A percentile compares a stretch with the other conserved stretches of the same genome.
Conservation (phyloP, 768 basidiomycete species). For the Tulasnella sp. region DNA sequence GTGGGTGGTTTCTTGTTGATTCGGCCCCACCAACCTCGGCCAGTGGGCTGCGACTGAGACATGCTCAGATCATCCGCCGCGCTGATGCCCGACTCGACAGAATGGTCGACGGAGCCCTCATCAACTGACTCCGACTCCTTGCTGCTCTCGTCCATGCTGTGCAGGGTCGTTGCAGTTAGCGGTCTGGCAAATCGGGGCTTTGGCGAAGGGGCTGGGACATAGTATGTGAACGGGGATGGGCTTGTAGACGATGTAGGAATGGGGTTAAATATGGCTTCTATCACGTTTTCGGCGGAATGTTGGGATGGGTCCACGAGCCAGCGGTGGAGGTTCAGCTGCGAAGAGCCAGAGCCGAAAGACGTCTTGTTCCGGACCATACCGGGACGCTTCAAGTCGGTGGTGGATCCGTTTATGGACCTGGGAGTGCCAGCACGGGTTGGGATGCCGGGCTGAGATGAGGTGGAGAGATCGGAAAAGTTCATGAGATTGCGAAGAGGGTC, state of each 20-base stretch:
- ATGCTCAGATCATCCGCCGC: background rate
- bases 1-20: background rate
- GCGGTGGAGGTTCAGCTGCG: background rate
- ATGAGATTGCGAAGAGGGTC: slow-evolving; percentile 1
- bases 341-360: background rate
- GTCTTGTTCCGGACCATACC: background rate
- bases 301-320: background rate
- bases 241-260: slow-evolving; percentile 29
- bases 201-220: slow-evolving; percentile 19
- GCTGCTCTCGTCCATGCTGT: background rate
- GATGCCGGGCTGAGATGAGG: background rate
- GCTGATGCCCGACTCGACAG: background rate
- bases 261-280: slow-evolving; percentile 74
- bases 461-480: background rate
- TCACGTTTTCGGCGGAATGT: slow-evolving; percentile 57
- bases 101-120: background rate
- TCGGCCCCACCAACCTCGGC: background rate
- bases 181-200: background rate
- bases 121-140: background rate
- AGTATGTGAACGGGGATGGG: slow-evolving; percentile 30
- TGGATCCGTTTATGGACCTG: background rate
- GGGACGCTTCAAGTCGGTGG: background rate
- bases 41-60: background rate
- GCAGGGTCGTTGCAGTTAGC: background rate
- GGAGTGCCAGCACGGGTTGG: background rate